A percentile compares a stretch with the other conserved stretches of the same genome.
These are phyloP conservation scores for Microstegium vimineum DNA, from an alignment of 176 grass and related monocot genomes.

Conservation along the genomic window DNA sequence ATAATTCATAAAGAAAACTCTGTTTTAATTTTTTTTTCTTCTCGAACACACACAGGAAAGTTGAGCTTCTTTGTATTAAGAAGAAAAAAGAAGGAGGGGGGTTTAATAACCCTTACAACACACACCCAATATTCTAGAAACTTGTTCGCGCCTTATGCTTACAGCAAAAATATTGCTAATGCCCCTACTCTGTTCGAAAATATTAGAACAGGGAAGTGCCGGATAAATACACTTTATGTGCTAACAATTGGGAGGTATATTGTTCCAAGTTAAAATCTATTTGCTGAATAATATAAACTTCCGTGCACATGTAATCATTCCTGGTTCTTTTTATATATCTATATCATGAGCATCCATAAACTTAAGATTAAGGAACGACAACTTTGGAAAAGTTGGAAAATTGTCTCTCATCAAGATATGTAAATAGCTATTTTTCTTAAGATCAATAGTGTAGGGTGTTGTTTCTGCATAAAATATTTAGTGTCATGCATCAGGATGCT, in stretches of 20 bases:
- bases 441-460: not conserved
- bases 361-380: not conserved
- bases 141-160: not conserved
- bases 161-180: not conserved
- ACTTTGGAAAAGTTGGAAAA: not conserved
- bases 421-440: not conserved
- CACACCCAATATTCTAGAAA: not conserved
- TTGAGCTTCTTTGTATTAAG: too few relatives aligned
- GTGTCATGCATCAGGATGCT: not conserved
- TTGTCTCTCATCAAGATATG: not conserved
- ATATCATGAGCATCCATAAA: constrained; percentile 1
- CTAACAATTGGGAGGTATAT: not conserved
- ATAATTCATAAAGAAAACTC: not conserved
- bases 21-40: not conserved
- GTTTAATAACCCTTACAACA: not conserved
- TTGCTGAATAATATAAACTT: not conserved
- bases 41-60: too few relatives aligned
- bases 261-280: not conserved
- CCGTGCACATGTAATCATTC: not conserved
- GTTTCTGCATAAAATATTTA: constrained; percentile 14
- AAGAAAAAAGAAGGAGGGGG: too few relatives aligned
- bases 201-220: not conserved
- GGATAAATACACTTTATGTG: not conserved
- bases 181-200: not conserved
- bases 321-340: not conserved